These are phyloP conservation scores for Primulina tabacum DNA, from an alignment of 257 asterid genomes.

Conservation along the genomic window DNA sequence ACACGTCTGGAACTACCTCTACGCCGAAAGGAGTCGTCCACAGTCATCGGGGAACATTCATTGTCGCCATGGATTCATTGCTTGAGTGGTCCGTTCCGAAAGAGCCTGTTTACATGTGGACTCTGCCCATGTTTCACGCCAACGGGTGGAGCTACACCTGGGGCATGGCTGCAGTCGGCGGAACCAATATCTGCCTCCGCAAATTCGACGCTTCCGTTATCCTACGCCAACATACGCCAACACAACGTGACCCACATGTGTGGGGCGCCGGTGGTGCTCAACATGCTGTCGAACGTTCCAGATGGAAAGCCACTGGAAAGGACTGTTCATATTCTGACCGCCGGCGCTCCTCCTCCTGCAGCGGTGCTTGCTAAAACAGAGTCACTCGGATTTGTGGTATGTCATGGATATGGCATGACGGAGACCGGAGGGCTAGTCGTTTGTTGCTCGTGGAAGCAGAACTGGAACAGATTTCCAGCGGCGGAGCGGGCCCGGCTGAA, in stretches of 20 bases:
- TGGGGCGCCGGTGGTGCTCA: not conserved
- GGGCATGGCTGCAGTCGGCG: conserved; percentile 22
- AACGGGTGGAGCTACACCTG: conserved; percentile 24
- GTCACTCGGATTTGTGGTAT: conserved; percentile 18
- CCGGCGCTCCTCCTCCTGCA: conserved; percentile 29
- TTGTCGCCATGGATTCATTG: conserved; percentile 12
- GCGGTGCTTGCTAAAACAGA: conserved; percentile 18
- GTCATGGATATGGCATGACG: conserved; percentile 28
- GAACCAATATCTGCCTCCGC: conserved; percentile 20
- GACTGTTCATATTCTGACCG: conserved; percentile 20
- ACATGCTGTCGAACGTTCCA: not conserved
- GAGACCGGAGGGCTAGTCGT: conserved; percentile 22
- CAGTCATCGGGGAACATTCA: conserved; percentile 21
- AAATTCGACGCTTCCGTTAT: not conserved
- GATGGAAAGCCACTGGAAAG: not conserved
- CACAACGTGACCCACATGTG: conserved; percentile 19
- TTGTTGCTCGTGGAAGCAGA: conserved; percentile 19
- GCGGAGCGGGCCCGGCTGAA: conserved; percentile 15
- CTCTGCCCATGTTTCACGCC: conserved; percentile 24
- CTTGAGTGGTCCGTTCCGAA: conserved; percentile 8
- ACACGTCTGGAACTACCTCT: conserved; percentile 35
- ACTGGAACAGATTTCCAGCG: conserved; percentile 20
- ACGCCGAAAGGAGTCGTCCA: conserved; percentile 30
- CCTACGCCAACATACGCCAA: not conserved
- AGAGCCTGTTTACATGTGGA: conserved; percentile 22